Conservation (phyloP, 306 rosid genomes). For the Pyrus betulifolia region DNA sequence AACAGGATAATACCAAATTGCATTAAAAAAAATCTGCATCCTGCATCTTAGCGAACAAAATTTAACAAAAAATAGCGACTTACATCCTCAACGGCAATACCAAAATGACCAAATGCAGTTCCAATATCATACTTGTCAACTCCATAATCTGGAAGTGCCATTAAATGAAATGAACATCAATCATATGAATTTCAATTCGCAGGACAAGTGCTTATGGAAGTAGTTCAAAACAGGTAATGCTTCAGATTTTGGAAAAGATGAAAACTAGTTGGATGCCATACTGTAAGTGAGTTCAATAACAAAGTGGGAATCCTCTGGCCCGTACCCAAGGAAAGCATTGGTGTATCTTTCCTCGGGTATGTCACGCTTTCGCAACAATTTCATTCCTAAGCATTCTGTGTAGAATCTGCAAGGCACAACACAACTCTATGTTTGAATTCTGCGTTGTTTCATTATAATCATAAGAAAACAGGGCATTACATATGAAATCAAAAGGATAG, state of each 20-base stretch:
- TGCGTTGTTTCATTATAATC: not conserved
- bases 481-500: not conserved
- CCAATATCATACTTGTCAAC: slow-evolving; percentile 77
- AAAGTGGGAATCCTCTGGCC: slow-evolving; percentile 86
- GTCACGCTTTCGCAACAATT: slow-evolving; percentile 74
- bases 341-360: slow-evolving; percentile 78
- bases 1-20: not conserved
- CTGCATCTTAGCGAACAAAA: slow-evolving; percentile 1
- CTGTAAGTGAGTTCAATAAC: slow-evolving; percentile 83
- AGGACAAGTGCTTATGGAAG: not conserved
- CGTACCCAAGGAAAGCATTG: slow-evolving; percentile 82
- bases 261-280: slow-evolving; percentile 27
- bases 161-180: slow-evolving; percentile 13
- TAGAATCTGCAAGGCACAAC: slow-evolving; percentile 63
- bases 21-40: not conserved
- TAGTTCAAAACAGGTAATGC: not conserved
- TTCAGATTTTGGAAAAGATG: slow-evolving; percentile 8
- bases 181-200: not conserved
- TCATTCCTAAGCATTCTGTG: slow-evolving; percentile 80
- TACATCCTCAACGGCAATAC: slow-evolving; percentile 92
- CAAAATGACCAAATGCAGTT: slow-evolving; percentile 75
- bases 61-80: slow-evolving; percentile 26
- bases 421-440: not conserved
- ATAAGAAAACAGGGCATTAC: not conserved
- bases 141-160: slow-evolving; percentile 65